Percentiles rank a stretch among this genome's conserved stretches.
phyloP scores from a whole-genome alignment of 179 eudicot species.

The Nepenthes alata region DNA sequence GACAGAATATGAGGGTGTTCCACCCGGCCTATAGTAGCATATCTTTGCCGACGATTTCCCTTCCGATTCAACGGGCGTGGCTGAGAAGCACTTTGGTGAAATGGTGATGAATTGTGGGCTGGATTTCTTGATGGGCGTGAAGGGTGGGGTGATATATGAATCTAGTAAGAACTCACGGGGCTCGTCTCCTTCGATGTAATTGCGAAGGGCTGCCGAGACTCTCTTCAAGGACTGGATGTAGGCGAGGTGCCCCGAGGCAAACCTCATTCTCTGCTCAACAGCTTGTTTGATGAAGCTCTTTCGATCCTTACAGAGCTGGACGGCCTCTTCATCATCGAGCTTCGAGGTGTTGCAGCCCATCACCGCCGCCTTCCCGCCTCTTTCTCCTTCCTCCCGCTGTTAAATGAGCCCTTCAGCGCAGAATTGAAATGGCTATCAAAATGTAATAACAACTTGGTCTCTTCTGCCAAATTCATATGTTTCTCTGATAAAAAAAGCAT shows the following conservation, averaged over 20 bases:
- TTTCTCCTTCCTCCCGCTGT: conserved; percentile 2
- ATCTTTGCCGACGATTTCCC: conserved; percentile 43
- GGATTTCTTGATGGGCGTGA: conserved; percentile 41
- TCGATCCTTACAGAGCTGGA: conserved; percentile 77
- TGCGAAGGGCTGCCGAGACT: conserved; percentile 76
- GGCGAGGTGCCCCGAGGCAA: conserved; percentile 79
- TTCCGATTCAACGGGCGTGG: conserved; percentile 33
- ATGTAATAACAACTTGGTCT: conserved; percentile 11
- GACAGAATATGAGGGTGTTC: conserved; percentile 57
- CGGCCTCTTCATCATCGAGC: conserved; percentile 88
- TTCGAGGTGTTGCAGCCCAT: conserved; percentile 98
- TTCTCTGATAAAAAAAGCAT: conserved; percentile 14
- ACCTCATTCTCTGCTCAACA: conserved; percentile 58
- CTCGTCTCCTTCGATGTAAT: conserved; percentile 74
- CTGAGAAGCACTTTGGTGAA: conserved; percentile 62
- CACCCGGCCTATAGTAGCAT: conserved; percentile 59
- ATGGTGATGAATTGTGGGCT: conserved; percentile 52
- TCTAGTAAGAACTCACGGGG: conserved; percentile 67
- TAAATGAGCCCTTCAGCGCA: conserved; percentile 2
- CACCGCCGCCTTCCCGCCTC: conserved; percentile 3
- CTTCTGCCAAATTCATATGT: conserved; percentile 30
- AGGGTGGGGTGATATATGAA: conserved; percentile 47
- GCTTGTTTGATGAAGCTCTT: conserved; percentile 85
- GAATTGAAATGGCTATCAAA: conserved; percentile 7
- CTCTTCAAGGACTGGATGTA: conserved; percentile 67